Evolutionary conservation across 208 protist genomes (phyloP).

Genomic region (Leishmania martiniquensis): DNA sequence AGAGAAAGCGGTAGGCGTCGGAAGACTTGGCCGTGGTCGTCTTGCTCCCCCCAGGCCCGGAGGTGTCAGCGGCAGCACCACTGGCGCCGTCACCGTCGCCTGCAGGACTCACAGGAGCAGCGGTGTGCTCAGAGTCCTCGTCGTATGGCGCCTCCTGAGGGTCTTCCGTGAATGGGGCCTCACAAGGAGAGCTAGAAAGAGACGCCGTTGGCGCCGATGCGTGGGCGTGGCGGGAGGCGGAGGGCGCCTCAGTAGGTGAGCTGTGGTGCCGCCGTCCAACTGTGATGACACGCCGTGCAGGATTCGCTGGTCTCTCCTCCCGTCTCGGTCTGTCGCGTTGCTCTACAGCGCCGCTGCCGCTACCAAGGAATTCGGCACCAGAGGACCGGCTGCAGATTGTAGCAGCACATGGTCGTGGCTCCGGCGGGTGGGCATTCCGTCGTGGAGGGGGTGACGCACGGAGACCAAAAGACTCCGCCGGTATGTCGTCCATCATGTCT

Average conservation of each 20-base stretch:
- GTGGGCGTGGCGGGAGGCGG: neutral
- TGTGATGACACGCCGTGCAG: slow-evolving; percentile 26
- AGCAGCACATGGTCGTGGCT: slow-evolving; percentile 7
- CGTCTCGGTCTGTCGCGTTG: neutral
- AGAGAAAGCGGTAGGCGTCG: slow-evolving; percentile 76
- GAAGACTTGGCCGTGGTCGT: slow-evolving; percentile 30
- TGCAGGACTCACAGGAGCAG: neutral
- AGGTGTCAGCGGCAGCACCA: neutral
- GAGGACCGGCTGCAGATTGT: neutral
- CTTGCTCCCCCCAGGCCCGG: neutral
- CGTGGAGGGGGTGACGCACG: neutral
- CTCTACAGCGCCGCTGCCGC: neutral
- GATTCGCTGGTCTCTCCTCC: neutral
- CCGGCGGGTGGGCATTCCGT: neutral
- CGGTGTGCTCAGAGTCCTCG: neutral
- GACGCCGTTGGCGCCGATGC: neutral
- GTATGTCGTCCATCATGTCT: slow-evolving; percentile 19
- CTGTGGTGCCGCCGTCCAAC: slow-evolving; percentile 16
- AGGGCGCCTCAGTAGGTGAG: neutral
- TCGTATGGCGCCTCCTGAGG: neutral
- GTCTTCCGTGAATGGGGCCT: neutral
- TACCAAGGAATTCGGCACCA: neutral
- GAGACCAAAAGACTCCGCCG: slow-evolving; percentile 5
- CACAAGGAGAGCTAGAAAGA: slow-evolving; percentile 6
- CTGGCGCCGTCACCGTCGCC: neutral